A percentile compares a stretch with the other conserved stretches of the same genome.
These are phyloP conservation scores for Orbilia brochopaga DNA, from an alignment of 2,329 filamentous ascomycete genomes.

Conservation along the genomic window DNA sequence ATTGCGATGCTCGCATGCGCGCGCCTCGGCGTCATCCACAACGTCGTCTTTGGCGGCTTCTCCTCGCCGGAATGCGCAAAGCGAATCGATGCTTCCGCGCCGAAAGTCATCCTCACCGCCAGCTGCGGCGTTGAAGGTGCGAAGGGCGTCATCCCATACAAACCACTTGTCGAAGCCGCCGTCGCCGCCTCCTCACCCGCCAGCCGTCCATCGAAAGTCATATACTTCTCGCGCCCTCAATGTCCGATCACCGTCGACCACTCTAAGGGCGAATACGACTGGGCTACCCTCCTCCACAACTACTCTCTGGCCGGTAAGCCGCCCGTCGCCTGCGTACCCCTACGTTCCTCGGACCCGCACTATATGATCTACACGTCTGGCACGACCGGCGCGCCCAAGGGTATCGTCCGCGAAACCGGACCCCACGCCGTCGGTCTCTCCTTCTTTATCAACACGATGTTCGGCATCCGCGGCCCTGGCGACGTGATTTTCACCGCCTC, in stretches of 20 bases:
- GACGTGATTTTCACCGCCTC: constrained; percentile 81
- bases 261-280: constrained; percentile 73
- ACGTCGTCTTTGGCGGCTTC: constrained; percentile 93
- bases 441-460: constrained; percentile 80
- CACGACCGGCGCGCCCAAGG: constrained; percentile 82
- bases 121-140: constrained; percentile 89
- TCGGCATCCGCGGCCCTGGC: constrained; percentile 79
- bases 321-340: constrained; percentile 32
- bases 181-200: constrained; percentile 64
- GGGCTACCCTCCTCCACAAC: constrained; percentile 73
- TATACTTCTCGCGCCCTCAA: constrained; percentile 81
- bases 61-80: constrained; percentile 80
- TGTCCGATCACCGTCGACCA: constrained; percentile 74
- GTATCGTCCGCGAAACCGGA: constrained; percentile 79
- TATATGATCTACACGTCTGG: constrained; percentile 91
- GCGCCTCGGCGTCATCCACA: constrained; percentile 83
- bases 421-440: constrained; percentile 86
- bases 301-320: constrained; percentile 71
- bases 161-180: constrained; percentile 76
- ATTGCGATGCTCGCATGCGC: constrained; percentile 82
- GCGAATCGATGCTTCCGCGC: constrained; percentile 80
- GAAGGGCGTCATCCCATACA: constrained; percentile 70
- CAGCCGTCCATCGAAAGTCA: constrained; percentile 76
- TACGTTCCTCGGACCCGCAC: constrained; percentile 77
- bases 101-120: constrained; percentile 79